phyloP scores from a whole-genome alignment of 179 eudicot genomes.

The Beta lomatogona region DNA sequence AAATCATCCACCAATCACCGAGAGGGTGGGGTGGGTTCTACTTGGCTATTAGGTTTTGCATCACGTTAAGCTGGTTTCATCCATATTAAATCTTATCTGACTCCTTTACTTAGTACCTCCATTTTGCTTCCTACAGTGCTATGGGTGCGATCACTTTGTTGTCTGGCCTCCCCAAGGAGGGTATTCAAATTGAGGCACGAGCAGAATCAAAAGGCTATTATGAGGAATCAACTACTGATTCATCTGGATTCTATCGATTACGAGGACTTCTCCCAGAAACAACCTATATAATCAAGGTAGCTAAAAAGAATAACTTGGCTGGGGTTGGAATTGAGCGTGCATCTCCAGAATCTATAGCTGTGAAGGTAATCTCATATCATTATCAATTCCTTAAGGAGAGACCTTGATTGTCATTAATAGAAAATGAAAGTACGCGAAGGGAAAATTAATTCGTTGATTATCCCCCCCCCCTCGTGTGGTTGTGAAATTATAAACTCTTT shows the following conservation, averaged over 20 bases:
- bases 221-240: slow-evolving; percentile 87
- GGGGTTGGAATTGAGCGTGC: slow-evolving; percentile 77
- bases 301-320: slow-evolving; percentile 51
- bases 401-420: not conserved
- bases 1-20: no score
- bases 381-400: not conserved
- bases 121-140: slow-evolving; percentile 53
- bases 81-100: not conserved
- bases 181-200: slow-evolving; percentile 83
- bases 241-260: slow-evolving; percentile 82
- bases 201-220: slow-evolving; percentile 85
- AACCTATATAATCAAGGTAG: slow-evolving; percentile 66
- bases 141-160: slow-evolving; percentile 80
- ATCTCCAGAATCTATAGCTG: slow-evolving; percentile 69
- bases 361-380: slow-evolving; percentile 50
- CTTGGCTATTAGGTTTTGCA: not conserved
- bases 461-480: not conserved
- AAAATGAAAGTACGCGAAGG: not conserved
- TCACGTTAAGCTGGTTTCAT: not conserved
- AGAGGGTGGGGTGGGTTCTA: not conserved
- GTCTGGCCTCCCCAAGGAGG: slow-evolving; percentile 91
- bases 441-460: not conserved
- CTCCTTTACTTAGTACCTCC: not conserved
- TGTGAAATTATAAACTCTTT: not conserved
- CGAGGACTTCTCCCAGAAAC: slow-evolving; percentile 92